Conservation (phyloP, 495 filamentous ascomycete species). For the Neurospora cerealis region DNA sequence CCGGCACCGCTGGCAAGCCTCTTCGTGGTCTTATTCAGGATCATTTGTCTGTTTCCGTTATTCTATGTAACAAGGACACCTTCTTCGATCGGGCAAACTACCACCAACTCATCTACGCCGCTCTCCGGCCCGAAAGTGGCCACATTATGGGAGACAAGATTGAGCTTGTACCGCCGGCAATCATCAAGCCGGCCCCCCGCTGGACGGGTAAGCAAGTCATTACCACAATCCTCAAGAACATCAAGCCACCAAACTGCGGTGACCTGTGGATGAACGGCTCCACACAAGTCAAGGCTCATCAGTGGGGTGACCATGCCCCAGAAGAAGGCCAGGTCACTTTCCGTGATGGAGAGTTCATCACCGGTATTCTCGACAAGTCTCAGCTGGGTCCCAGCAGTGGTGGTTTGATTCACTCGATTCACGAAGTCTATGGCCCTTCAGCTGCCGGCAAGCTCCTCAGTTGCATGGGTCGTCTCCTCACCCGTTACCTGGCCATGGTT, state of each 20-base stretch:
- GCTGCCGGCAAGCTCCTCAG: conserved; percentile 77
- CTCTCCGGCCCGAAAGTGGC: conserved; percentile 77
- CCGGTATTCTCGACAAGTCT: conserved; percentile 90
- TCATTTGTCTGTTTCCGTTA: conserved; percentile 90
- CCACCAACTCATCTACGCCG: conserved; percentile 83
- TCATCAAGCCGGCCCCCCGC: conserved; percentile 66
- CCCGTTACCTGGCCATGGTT: conserved; percentile 81
- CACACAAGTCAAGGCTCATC: conserved; percentile 62
- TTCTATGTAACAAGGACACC: conserved; percentile 84
- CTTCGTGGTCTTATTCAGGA: conserved; percentile 96
- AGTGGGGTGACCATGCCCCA: conserved; percentile 48
- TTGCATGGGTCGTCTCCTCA: conserved; percentile 80
- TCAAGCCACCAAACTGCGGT: conserved; percentile 61
- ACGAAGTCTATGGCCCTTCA: conserved; percentile 86
- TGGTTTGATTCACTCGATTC: conserved; percentile 82
- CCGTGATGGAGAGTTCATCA: conserved; percentile 75
- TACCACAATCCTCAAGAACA: conserved; percentile 87
- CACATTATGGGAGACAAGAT: conserved; percentile 66
- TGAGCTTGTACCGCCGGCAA: conserved; percentile 64
- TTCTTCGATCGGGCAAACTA: conserved; percentile 86
- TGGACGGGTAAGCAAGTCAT: conserved; percentile 99
- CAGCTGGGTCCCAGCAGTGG: conserved; percentile 83
- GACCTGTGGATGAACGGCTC: conserved; percentile 72
- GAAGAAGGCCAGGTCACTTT: conserved; percentile 76
- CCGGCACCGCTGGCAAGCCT: conserved; percentile 86